Conservation (phyloP, 2,329 filamentous ascomycete species). For the Chaetomiaceae sp. region DNA sequence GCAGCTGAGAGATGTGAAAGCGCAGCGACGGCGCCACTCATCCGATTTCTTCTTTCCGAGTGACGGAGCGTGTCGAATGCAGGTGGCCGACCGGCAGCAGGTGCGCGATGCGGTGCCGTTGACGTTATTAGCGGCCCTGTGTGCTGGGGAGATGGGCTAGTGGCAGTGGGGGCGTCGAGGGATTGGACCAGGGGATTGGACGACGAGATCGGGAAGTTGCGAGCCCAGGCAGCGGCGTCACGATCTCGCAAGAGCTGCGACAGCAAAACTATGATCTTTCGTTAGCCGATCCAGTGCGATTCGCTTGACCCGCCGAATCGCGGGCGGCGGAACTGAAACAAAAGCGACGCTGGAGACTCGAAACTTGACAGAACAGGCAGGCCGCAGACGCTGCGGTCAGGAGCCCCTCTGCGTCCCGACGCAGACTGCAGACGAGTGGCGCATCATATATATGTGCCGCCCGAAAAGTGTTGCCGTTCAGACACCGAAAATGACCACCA, state of each 20-base stretch:
- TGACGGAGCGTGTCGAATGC: slow-evolving; percentile 12
- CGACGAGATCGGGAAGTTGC: neutral
- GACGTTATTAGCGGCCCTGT: neutral
- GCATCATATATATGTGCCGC: slow-evolving; percentile 10
- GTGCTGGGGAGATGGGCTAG: neutral
- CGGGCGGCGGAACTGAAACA: slow-evolving; percentile 21
- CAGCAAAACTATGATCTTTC: slow-evolving; percentile 6
- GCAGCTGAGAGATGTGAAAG: slow-evolving; percentile 17
- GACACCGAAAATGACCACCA: neutral
- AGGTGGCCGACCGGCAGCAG: slow-evolving; percentile 8
- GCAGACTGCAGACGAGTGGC: slow-evolving; percentile 13
- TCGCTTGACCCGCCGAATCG: slow-evolving; percentile 7
- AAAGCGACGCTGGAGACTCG: slow-evolving; percentile 15
- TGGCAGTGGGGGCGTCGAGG: neutral
- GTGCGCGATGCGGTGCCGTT: slow-evolving; percentile 5
- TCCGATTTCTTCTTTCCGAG: slow-evolving; percentile 11
- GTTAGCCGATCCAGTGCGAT: slow-evolving; percentile 19
- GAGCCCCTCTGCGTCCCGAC: neutral
- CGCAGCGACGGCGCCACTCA: slow-evolving; percentile 19
- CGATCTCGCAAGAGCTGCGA: slow-evolving; percentile 15
- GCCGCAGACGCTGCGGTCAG: neutral
- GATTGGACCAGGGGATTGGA: slow-evolving; percentile 5
- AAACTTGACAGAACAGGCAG: slow-evolving; percentile 12
- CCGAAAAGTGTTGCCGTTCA: slow-evolving; percentile 2
- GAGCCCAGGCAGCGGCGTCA: slow-evolving; percentile 1